Conservation (phyloP, 2,329 filamentous ascomycete genomes). For the Tolypocladium tropicale region DNA sequence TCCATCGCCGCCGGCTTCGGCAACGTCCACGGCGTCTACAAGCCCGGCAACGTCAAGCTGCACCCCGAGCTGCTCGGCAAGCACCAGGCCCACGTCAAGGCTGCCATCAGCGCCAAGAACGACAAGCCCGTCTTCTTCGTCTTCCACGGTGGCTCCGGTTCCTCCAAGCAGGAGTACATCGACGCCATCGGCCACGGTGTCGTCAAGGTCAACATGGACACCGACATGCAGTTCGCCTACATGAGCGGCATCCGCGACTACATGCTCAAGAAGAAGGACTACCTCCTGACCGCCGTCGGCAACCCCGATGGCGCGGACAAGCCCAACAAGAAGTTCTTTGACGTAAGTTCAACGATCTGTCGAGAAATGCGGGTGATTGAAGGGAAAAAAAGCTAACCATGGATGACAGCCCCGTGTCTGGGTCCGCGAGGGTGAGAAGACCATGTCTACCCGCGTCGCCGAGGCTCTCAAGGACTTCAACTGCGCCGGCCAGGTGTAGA, state of each 20-base stretch:
- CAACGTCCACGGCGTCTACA: conserved; percentile 99
- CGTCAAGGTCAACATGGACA: conserved; percentile 99
- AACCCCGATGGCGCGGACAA: conserved; percentile 95
- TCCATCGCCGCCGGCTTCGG: conserved; percentile 97
- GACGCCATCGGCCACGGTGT: conserved; percentile 89
- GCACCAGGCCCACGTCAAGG: conserved; percentile 87
- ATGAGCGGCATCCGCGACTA: conserved; percentile 88
- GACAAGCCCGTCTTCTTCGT: conserved; percentile 97
- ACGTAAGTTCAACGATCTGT: conserved; percentile 26
- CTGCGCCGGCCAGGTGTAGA: conserved; percentile 26
- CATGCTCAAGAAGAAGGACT: conserved; percentile 89
- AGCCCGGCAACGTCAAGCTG: conserved; percentile 93
- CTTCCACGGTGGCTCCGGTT: conserved; percentile 97
- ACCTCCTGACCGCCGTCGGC: conserved; percentile 75
- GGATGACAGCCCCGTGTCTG: conserved; percentile 66
- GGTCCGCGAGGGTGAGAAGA: conserved; percentile 96
- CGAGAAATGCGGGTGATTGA: neutral
- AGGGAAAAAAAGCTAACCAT: neutral
- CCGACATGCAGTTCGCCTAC: conserved; percentile 95
- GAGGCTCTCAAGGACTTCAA: conserved; percentile 89
- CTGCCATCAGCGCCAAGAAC: conserved; percentile 60
- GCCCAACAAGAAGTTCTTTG: conserved; percentile 97
- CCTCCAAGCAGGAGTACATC: conserved; percentile 79
- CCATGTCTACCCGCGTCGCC: conserved; percentile 73
- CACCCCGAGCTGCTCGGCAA: conserved; percentile 93